Conservation (phyloP, 106 monocot genomes). For the Xerophyta viscosa region DNA sequence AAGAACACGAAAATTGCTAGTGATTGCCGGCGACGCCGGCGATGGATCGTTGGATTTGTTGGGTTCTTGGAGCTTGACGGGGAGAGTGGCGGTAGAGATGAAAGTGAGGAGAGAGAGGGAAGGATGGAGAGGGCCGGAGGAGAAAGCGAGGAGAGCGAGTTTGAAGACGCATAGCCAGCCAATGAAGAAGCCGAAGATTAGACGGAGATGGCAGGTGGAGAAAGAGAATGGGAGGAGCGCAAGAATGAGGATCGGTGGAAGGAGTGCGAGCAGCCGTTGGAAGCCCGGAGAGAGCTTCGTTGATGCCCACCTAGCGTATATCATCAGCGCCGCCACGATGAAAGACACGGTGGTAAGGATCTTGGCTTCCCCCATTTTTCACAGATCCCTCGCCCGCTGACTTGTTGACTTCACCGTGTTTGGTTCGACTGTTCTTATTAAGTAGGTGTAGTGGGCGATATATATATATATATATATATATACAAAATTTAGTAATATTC, state of each 20-base stretch:
- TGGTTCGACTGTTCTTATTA: no score
- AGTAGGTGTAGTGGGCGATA: no score
- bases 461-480: no score
- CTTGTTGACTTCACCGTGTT: no score
- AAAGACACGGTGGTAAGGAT: conserved; percentile 10
- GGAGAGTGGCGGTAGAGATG: conserved; percentile 34
- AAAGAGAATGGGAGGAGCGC: conserved; percentile 47
- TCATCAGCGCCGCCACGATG: conserved; percentile 7
- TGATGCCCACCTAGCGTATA: conserved; percentile 42
- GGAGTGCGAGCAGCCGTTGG: conserved; percentile 36
- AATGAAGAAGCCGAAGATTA: conserved; percentile 59
- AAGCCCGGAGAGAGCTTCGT: conserved; percentile 26
- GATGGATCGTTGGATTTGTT: no score
- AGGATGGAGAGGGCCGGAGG: conserved; percentile 51
- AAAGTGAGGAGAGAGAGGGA: conserved; percentile 32
- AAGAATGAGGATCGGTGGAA: conserved; percentile 44
- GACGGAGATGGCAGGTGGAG: conserved; percentile 57
- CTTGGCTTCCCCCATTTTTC: no score
- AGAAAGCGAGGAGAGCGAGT: conserved; percentile 74
- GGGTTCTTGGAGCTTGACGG: conserved; percentile 19
- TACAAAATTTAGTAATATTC: no score
- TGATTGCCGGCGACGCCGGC: no score
- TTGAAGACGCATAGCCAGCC: conserved; percentile 75
- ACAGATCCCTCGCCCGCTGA: no score
- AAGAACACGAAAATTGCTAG: no score